phyloP scores from a whole-genome alignment of 192 early-diverging fungal genomes.

The Coemansia sp. region DNA sequence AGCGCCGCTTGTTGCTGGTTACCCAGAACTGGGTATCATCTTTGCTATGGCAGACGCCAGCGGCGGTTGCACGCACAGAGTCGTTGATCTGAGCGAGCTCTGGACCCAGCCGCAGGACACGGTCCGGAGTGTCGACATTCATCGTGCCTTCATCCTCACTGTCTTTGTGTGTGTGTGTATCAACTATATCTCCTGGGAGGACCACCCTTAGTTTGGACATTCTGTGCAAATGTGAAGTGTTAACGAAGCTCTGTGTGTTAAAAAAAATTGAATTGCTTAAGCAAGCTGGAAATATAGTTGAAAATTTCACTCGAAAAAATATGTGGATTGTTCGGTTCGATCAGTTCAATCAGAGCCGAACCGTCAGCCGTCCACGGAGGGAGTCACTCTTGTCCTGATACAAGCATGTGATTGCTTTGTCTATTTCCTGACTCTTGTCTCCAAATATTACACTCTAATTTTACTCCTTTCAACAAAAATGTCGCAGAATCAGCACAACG shows the following conservation, averaged over 20 bases:
- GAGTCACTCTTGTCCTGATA: too few relatives aligned
- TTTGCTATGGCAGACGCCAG: conserved; percentile 66
- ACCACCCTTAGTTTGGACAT: conserved; percentile 37
- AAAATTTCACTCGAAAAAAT: too few relatives aligned
- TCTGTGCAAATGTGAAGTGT: background rate
- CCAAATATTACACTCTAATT: background rate
- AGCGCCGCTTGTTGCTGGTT: conserved; percentile 80
- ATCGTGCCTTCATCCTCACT: too few relatives aligned
- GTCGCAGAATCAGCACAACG: conserved; percentile 45
- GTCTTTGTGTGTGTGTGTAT: conserved; percentile 10
- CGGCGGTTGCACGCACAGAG: conserved; percentile 62
- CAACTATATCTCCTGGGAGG: conserved; percentile 40
- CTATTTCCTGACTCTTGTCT: background rate
- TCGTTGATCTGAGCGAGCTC: conserved; percentile 72
- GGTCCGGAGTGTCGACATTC: conserved; percentile 14
- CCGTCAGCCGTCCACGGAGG: background rate
- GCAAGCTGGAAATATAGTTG: background rate
- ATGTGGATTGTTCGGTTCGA: too few relatives aligned
- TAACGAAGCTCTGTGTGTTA: background rate
- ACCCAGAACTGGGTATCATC: conserved; percentile 73
- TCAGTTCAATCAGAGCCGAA: background rate
- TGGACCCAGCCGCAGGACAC: conserved; percentile 71
- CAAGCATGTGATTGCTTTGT: background rate
- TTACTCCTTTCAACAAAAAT: conserved; percentile 14
- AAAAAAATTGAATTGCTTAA: background rate